Evolutionary conservation across 2,329 filamentous ascomycete species (phyloP), one percentile per base, ranked within the genome.

Genomic region (Sporothrix pseudoabietina): DNA sequence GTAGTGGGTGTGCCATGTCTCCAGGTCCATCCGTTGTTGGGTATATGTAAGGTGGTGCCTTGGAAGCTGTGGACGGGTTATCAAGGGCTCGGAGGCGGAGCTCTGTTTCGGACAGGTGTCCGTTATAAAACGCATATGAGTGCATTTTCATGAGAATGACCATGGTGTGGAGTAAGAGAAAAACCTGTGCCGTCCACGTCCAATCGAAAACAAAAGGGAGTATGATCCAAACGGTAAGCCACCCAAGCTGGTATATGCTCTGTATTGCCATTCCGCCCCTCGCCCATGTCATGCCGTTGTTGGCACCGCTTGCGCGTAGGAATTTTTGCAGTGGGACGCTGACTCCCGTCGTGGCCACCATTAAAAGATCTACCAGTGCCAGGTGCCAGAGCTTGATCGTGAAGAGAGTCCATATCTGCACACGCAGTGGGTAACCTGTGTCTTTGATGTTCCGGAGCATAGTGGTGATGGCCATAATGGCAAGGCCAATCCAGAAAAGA

Each of bases 61-160:
- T 89, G 69, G 90, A 91, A 4, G 88, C 88, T 4, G 87, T 89
- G n/a, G 88, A 87, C 1, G 94, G 94, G 73, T 88, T 83, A 81
- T 99, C 96, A 47, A 99, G 90, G 55, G 89, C 89, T 72, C 88
- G 89, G 14, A 99, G 86, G 12, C 94, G 91, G 79, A 91, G 90
- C 81, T 97, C 89, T 0, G 94, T 97, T 81, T 96, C 93, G 77
- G 92, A 93, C 19, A 99, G 86, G 81, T 99, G 96, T 12, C 96
- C 96, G 78, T 98, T 98, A 84, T 99, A 99, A 82, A 98, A 99
- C 32, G 94, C 92, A 79, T 97, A 99, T 6, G 94, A 98, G 81
- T 99, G 96, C 90, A 98, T 96, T 85, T 99, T 99, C 96, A 99
- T 99, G 69, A 98, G 89, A 26, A 99, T 86, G 8, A 93, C 91